Conservation (phyloP, 2,329 filamentous ascomycete species). For the Botryotinia convoluta region DNA sequence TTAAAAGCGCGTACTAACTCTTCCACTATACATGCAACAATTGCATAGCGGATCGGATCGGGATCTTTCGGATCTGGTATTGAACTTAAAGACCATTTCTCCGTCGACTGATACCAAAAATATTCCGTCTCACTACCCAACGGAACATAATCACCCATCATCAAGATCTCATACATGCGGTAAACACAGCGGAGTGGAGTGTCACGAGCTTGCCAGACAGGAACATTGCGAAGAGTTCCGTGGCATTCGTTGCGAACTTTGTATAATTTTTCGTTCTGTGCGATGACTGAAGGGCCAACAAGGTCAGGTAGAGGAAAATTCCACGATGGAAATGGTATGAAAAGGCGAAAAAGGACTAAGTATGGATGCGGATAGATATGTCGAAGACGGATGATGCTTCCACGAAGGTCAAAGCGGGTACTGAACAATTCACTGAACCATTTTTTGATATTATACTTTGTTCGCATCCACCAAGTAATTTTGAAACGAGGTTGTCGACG, state of each 20-base stretch:
- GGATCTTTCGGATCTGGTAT: background rate
- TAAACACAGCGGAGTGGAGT: constrained; percentile 1
- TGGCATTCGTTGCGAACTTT: background rate
- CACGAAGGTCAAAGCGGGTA: background rate
- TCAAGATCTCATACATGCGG: constrained; percentile 1
- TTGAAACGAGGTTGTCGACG: background rate
- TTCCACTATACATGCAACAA: constrained; percentile 9
- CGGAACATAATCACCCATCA: background rate
- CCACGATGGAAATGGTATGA: background rate
- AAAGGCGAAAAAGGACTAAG: fast-evolving
- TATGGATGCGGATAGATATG: background rate
- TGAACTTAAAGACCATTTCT: background rate
- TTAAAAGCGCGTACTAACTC: constrained; percentile 4
- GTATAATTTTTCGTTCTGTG: background rate
- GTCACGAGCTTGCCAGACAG: background rate
- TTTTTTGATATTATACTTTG: background rate
- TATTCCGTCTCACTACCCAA: background rate
- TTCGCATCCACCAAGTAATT: background rate
- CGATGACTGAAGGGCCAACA: background rate
- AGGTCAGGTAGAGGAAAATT: background rate
- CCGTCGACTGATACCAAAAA: background rate
- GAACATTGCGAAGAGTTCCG: background rate
- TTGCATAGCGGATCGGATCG: background rate
- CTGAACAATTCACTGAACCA: background rate
- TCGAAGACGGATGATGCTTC: background rate